phyloP scores from a whole-genome alignment of 1,284 basidiomycete genomes.

The Boletus semigastroideus region DNA sequence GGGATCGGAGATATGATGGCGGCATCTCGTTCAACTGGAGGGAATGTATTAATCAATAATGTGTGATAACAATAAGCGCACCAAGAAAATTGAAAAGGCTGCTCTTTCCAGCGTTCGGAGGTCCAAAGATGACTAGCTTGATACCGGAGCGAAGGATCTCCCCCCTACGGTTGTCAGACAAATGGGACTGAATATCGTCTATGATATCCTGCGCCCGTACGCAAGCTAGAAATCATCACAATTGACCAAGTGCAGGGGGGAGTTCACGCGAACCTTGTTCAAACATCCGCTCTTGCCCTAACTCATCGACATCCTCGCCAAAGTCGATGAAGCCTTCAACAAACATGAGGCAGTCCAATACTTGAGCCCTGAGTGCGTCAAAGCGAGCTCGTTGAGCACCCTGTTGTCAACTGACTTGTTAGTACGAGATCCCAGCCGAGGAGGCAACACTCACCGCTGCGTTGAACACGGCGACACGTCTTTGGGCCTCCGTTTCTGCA shows the following conservation, averaged over 20 bases:
- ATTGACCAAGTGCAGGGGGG: neutral
- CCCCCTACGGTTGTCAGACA: conserved; percentile 70
- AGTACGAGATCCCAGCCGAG: neutral
- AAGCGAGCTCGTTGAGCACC: conserved; percentile 60
- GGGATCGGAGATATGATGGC: conserved; percentile 86
- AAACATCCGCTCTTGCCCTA: conserved; percentile 40
- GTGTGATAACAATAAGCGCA: conserved; percentile 29
- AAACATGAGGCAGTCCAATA: conserved; percentile 71
- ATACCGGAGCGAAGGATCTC: conserved; percentile 85
- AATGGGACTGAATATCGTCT: conserved; percentile 49
- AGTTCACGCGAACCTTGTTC: conserved; percentile 58
- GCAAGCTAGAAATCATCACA: conserved; percentile 42
- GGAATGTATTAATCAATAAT: neutral
- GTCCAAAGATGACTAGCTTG: conserved; percentile 82
- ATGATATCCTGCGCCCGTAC: conserved; percentile 47
- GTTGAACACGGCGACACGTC: conserved; percentile 67
- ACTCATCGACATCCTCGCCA: conserved; percentile 78
- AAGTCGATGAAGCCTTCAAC: conserved; percentile 91
- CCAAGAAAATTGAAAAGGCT: conserved; percentile 81
- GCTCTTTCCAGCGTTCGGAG: conserved; percentile 89
- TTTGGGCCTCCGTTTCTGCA: conserved; percentile 81
- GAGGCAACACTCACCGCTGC: conserved; percentile 50
- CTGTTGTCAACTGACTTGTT: conserved; percentile 36
- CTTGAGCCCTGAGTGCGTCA: conserved; percentile 59
- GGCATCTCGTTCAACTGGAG: conserved; percentile 75